Conservation (phyloP, 2,329 filamentous ascomycete genomes). For the Chrysoporthe deuterocubensis region DNA sequence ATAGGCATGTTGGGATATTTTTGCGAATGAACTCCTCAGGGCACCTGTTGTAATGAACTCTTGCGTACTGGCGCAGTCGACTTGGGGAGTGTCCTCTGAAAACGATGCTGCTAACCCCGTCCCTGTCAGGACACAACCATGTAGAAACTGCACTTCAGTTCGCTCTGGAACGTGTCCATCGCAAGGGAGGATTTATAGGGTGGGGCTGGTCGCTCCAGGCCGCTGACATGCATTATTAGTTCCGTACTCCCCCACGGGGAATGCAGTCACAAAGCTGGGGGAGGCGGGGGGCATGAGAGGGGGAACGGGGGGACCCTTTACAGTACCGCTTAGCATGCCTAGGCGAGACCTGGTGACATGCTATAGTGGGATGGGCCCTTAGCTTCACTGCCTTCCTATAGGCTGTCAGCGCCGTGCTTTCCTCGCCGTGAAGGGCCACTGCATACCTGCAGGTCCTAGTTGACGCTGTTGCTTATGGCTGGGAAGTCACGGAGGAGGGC, state of each 20-base stretch:
- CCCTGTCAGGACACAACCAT: no score
- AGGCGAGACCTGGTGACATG: background rate
- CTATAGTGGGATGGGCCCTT: background rate
- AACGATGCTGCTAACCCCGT: background rate
- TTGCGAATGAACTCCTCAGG: background rate
- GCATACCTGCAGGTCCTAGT: conserved; percentile 2
- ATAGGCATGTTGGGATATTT: background rate
- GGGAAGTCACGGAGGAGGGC: background rate
- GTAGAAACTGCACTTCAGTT: background rate
- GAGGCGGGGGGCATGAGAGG: background rate
- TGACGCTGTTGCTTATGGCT: background rate
- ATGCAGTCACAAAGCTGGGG: background rate
- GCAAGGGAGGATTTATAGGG: background rate
- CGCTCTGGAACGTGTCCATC: background rate
- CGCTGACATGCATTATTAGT: conserved; percentile 17
- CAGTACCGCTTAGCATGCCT: conserved; percentile 6
- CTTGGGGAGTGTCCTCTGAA: background rate
- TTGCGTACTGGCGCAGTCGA: background rate
- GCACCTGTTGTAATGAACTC: background rate
- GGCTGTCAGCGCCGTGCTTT: background rate
- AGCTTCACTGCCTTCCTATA: background rate
- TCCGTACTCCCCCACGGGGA: conserved; percentile 5
- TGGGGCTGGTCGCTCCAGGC: background rate
- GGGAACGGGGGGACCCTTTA: background rate
- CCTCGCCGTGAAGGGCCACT: background rate